A percentile compares a stretch with the other conserved stretches of the same genome.
Conservation (phyloP, 2,329 filamentous ascomycete species). For the Truncatella angustata region DNA sequence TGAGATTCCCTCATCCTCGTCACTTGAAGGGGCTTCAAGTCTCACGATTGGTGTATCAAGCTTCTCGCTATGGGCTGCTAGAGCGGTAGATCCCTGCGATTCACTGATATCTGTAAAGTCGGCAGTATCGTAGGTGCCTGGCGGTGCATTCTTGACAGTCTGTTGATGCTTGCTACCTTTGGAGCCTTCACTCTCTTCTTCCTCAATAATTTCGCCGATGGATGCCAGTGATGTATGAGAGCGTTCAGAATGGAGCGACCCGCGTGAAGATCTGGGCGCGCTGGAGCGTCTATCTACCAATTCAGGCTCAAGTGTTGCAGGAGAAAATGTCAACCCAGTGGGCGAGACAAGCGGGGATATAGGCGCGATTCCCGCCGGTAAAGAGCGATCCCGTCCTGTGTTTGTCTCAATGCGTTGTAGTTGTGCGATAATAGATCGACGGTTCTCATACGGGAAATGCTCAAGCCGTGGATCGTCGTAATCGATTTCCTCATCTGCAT, state of each 20-base stretch:
- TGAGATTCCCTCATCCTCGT: slow-evolving; percentile 10
- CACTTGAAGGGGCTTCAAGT: slow-evolving; percentile 7
- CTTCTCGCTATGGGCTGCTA: neutral
- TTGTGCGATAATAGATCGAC: slow-evolving; percentile 27
- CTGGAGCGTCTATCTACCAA: neutral
- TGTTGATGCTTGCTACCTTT: neutral
- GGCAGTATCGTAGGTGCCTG: neutral
- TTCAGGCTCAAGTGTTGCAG: neutral
- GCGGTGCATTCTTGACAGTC: neutral
- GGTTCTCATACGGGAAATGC: slow-evolving; percentile 26
- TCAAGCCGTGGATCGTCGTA: slow-evolving; percentile 27
- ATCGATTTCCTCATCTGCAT: slow-evolving; percentile 14
- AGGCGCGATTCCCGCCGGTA: slow-evolving; percentile 17
- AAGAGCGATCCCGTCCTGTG: slow-evolving; percentile 23
- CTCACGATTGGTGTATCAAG: neutral
- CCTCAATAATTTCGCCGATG: slow-evolving; percentile 10
- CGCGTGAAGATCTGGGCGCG: neutral
- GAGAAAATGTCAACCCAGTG: neutral
- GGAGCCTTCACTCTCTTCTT: slow-evolving; percentile 1
- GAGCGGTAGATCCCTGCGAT: neutral
- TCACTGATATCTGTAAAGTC: neutral
- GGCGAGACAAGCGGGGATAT: slow-evolving; percentile 16
- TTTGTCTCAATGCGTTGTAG: slow-evolving; percentile 27
- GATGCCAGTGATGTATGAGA: slow-evolving; percentile 9
- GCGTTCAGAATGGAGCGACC: slow-evolving; percentile 9